These are phyloP conservation scores for Xylaria acuta DNA, from an alignment of 495 filamentous ascomycete species.

Conservation along the genomic window DNA sequence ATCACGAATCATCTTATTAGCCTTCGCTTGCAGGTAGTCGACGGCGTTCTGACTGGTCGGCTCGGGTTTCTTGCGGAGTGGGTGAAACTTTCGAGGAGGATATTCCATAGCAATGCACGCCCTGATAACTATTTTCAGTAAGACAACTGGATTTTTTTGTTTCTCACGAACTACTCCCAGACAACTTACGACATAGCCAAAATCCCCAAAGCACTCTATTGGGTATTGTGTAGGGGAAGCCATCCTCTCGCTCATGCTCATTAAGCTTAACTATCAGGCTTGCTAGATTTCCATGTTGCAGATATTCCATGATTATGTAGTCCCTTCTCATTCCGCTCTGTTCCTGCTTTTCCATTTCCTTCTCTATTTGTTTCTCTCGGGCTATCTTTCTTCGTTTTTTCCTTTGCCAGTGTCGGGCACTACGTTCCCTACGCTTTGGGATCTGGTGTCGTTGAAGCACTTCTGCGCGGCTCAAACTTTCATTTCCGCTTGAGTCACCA, in stretches of 20 bases:
- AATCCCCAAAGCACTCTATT: conserved; percentile 28
- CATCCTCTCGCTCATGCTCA: not conserved
- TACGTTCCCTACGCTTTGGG: not conserved
- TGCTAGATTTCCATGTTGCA: conserved; percentile 16
- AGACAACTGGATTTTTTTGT: not conserved
- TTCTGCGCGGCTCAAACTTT: not conserved
- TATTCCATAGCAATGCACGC: conserved; percentile 28
- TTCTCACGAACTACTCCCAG: not conserved
- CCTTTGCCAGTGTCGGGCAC: not conserved
- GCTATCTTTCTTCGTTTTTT: not conserved
- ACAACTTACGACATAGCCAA: conserved; percentile 27
- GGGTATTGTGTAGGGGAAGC: not conserved
- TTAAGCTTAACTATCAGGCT: not conserved
- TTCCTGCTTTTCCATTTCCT: not conserved
- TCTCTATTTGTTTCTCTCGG: not conserved
- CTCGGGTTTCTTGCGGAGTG: not conserved
- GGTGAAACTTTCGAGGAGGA: conserved; percentile 26
- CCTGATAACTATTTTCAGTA: conserved; percentile 20
- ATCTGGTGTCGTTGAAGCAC: not conserved
- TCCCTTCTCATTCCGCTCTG: not conserved
- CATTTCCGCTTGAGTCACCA: conserved; percentile 25
- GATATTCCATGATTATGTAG: conserved; percentile 28
- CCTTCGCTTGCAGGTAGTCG: not conserved
- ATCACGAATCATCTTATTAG: conserved; percentile 5
- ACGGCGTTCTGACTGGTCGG: not conserved